phyloP scores from a whole-genome alignment of 2,329 filamentous ascomycete species.

The Chaetomiaceae sp. region DNA sequence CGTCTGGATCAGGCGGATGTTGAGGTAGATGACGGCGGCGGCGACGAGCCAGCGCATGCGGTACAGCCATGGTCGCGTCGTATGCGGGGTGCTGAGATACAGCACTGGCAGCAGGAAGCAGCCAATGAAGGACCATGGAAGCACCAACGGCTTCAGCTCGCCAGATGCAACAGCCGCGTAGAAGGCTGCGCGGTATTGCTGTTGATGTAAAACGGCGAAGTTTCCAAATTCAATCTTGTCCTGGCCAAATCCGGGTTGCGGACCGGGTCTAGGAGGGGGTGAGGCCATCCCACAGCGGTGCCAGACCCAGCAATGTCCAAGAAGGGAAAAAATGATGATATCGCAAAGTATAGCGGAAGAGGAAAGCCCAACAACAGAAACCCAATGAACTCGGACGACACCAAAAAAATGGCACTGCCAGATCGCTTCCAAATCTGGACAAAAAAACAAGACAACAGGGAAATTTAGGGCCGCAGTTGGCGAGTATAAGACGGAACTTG shows the following conservation, averaged over 20 bases:
- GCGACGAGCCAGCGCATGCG: conserved; percentile 45
- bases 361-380: not conserved
- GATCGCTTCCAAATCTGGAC: not conserved
- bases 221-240: too few relatives aligned
- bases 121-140: conserved; percentile 47
- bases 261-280: not conserved
- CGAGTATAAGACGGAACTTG: not conserved
- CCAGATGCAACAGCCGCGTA: conserved; percentile 24
- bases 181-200: conserved; percentile 34
- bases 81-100: conserved; percentile 53
- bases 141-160: conserved; percentile 37
- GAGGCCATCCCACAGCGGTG: conserved; percentile 1
- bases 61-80: conserved; percentile 44
- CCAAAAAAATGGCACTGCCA: not conserved
- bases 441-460: not conserved
- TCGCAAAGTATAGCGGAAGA: not conserved
- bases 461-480: not conserved
- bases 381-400: not conserved
- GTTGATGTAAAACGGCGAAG: conserved; percentile 21
- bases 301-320: not conserved
- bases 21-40: conserved; percentile 37
- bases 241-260: not conserved
- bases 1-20: conserved; percentile 37
- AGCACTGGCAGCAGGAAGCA: conserved; percentile 43
- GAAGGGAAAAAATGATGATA: not conserved